A percentile compares a stretch with the other conserved stretches of the same genome.
Conservation (phyloP, 1,139 yeast genomes). For the Pneumocystis jirovecii region DNA sequence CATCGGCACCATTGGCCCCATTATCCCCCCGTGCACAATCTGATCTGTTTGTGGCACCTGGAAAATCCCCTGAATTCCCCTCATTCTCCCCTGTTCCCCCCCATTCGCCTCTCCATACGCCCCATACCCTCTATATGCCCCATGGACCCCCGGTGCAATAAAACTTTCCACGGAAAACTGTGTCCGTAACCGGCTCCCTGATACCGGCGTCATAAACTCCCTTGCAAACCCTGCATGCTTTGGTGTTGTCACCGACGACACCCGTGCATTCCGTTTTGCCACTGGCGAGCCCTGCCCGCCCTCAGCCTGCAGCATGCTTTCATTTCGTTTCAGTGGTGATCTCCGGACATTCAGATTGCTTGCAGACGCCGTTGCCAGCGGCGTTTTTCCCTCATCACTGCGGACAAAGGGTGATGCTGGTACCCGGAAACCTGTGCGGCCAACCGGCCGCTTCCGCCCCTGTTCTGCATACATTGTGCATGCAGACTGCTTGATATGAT, state of each 20-base stretch:
- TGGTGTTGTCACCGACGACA: constrained; percentile 1
- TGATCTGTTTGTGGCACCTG: no score
- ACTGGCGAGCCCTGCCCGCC: constrained; percentile 21
- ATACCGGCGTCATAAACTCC: constrained; percentile 6
- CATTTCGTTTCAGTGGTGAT: constrained; percentile 26
- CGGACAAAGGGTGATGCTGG: not conserved
- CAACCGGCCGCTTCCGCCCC: not conserved
- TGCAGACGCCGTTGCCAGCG: constrained; percentile 4
- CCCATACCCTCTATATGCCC: constrained; percentile 8
- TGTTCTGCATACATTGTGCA: not conserved
- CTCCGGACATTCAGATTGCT: constrained; percentile 4
- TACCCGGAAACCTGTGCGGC: not conserved
- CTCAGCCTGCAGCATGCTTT: constrained; percentile 28
- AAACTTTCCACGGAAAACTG: constrained; percentile 17
- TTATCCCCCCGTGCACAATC: no score
- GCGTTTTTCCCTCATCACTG: not conserved
- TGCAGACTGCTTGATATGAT: no score
- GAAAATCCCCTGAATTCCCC: no score
- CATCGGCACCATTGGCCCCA: no score
- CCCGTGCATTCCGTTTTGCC: constrained; percentile 11
- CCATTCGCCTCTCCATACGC: constrained; percentile 4
- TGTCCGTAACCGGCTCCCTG: constrained; percentile 13
- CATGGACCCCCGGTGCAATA: constrained; percentile 10
- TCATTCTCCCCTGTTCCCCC: no score
- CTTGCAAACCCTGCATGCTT: not conserved